Conservation (phyloP, 352 stramenopile species). For the Phytophthora agathidicida region DNA sequence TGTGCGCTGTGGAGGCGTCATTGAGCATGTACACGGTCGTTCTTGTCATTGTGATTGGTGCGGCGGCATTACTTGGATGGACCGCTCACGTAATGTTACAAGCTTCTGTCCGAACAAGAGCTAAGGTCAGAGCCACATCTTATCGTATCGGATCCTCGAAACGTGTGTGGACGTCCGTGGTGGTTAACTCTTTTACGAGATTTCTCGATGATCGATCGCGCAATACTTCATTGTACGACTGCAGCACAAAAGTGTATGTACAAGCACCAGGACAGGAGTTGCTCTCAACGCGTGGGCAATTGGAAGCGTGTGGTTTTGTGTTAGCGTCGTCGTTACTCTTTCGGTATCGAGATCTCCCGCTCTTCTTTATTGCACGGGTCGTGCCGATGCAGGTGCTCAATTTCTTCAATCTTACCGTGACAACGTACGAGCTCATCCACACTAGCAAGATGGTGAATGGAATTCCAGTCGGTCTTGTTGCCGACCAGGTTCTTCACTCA, state of each 20-base stretch:
- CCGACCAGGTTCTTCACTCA: constrained; percentile 39
- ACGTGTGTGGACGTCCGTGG: neutral
- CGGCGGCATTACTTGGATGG: constrained; percentile 10
- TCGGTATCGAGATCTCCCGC: constrained; percentile 37
- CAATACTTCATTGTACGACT: constrained; percentile 34
- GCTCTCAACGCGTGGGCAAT: constrained; percentile 35
- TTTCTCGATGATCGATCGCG: constrained; percentile 45
- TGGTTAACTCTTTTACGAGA: constrained; percentile 42
- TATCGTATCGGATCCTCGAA: neutral
- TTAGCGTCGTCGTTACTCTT: constrained; percentile 37
- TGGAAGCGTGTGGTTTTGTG: constrained; percentile 41
- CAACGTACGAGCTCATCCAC: constrained; percentile 31
- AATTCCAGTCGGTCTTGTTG: constrained; percentile 17
- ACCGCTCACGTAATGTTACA: constrained; percentile 24
- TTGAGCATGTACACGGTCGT: constrained; percentile 27
- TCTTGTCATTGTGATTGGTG: constrained; percentile 21
- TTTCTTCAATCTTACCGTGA: constrained; percentile 45
- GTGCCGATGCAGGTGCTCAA: constrained; percentile 29
- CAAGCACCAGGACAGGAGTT: constrained; percentile 3
- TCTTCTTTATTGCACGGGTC: constrained; percentile 32
- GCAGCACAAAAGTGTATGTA: constrained; percentile 39
- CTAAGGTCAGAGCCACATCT: constrained; percentile 2
- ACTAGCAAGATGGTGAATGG: constrained; percentile 22
- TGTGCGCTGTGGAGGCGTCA: constrained; percentile 35
- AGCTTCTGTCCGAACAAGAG: neutral